Base-by-base conservation (phyloP, 1,284 basidiomycete species). In the Boletellus deceptivus region DNA sequence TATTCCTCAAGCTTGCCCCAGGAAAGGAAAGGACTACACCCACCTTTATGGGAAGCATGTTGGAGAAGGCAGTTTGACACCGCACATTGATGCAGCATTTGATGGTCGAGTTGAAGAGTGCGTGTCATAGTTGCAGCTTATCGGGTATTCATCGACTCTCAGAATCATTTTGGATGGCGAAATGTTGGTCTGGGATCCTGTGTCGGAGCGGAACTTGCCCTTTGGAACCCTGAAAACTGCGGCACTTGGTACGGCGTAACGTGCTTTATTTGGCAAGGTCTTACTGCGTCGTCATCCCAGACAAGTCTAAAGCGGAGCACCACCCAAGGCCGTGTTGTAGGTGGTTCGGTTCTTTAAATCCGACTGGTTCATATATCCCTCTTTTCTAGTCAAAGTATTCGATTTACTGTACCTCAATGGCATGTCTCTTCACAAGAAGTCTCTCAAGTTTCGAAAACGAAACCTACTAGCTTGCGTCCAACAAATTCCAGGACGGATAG, bases 181-280 rank as follows among this genome's bases (percentile, higher is more conserved):
- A 68, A 97, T 98, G 94, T 73, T 98, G 38, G 95, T 95, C 3
- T 97, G 91, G 89, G 94, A 98, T 66, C 94, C 94, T 0, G 75
- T 88, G 2, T 84, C 90, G 0, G 86, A 89, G 56, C 82, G 89
- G 39, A 91, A 91, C 62, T 74, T 95, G 11, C 90, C 93, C 0
- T 98, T 98, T 58, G 95, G 94, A 1, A 89, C 84, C 0, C 72
- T 98, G 45, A 98, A 98, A 70, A 91, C 91, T 0, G 91, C 92
- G 31, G 93, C 93, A 2, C 72, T 86, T 8, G 86, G 91, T 91
- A 56, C 48, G 76, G 14, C 14, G 42, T 7, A 0, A 35, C 34
- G 3, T 14, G 2, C 14, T 34, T 34, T 46, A 9, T 25, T 22
- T 35, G 9, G 16, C 22, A n/a, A 31, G 2, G 34, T 10, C 43